phyloP scores from a whole-genome alignment of 2,329 filamentous ascomycete genomes.

The Graphilbum fragrans region DNA sequence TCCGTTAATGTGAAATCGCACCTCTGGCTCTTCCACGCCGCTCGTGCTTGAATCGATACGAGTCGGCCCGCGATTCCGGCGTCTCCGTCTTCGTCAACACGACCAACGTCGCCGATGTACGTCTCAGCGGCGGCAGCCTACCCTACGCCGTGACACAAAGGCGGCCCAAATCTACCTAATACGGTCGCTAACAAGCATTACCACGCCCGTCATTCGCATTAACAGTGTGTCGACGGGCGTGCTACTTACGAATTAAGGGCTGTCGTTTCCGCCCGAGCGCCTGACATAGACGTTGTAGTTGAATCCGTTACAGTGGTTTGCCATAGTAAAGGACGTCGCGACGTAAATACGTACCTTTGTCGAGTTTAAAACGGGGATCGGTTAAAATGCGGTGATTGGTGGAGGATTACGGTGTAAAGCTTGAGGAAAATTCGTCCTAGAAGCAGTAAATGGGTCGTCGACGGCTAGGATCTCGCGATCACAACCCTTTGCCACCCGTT shows the following conservation, averaged over 20 bases:
- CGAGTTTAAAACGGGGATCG: conserved; percentile 8
- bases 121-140: conserved; percentile 48
- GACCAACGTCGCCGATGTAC: conserved; percentile 51
- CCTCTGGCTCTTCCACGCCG: conserved; percentile 45
- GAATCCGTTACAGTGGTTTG: conserved; percentile 46
- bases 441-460: too few species aligned
- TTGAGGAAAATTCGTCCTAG: too few species aligned
- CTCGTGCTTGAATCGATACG: conserved; percentile 39
- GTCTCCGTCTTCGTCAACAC: conserved; percentile 50
- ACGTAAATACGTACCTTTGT: conserved; percentile 9
- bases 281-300: conserved; percentile 40
- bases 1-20: conserved; percentile 53
- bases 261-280: conserved; percentile 41
- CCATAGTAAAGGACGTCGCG: conserved; percentile 31
- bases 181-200: conserved; percentile 39
- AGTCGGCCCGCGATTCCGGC: conserved; percentile 20
- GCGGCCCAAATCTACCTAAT: conserved; percentile 53
- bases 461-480: too few species aligned
- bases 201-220: conserved; percentile 42
- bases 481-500: too few species aligned
- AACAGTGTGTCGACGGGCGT: conserved; percentile 46
- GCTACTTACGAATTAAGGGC: conserved; percentile 50
- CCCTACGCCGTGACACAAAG: conserved; percentile 70
- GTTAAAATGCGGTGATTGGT: conserved; percentile 10
- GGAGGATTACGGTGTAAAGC: too few species aligned